Evolutionary conservation across 805 yeast genomes (phyloP), one percentile per base, ranked within the genome.

Genomic region (Nakazawaea wyomingensis): DNA sequence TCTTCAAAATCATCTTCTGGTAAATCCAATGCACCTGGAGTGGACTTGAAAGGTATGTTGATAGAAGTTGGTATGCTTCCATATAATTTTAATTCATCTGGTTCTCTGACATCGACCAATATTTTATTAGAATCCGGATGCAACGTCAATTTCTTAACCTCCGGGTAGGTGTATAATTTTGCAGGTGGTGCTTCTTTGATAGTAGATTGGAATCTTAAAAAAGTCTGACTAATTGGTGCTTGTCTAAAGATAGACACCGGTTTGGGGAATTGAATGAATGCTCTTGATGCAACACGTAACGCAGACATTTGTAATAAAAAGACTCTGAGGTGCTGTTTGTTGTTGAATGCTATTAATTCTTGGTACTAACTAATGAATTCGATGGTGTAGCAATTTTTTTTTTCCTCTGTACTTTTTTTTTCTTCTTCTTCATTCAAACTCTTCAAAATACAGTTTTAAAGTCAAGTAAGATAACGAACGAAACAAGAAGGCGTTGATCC

Each of bases 101-200:
- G 96, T 68, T 91, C 98, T 60, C 99, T 80, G 17, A 87, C 97
- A 58, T 91, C 99, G 19, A 91, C 80, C 30, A 91, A 64, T 33
- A 87, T 70, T 29, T 73, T 64, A 13, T 67, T 65, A 13, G 76
- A 69, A 43, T 66, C 69, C 4, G 79, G 77, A 36, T 63, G 48
- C 8, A 61, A 46, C 16, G 70, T 61, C 19, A 85, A 57, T n/a
- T 64, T 58, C 51, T 72, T 69, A 54, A 63, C 50, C 36, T 60
- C 47, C 1, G 46, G 50, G 43, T 51, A 64, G 27, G 51, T 55
- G 41, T 60, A 48, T 2, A 51, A 41, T 37, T 62, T 62, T 13
- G 69, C 68, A 8, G 48, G 45, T n/a, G 53, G 41, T 21, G 56
- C 63, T 22, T 57, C 64, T 18, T 58, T 20, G 10, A 38, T 5